Evolutionary conservation across 2,329 filamentous ascomycete species (phyloP).

Genomic region (Didymella sp.): DNA sequence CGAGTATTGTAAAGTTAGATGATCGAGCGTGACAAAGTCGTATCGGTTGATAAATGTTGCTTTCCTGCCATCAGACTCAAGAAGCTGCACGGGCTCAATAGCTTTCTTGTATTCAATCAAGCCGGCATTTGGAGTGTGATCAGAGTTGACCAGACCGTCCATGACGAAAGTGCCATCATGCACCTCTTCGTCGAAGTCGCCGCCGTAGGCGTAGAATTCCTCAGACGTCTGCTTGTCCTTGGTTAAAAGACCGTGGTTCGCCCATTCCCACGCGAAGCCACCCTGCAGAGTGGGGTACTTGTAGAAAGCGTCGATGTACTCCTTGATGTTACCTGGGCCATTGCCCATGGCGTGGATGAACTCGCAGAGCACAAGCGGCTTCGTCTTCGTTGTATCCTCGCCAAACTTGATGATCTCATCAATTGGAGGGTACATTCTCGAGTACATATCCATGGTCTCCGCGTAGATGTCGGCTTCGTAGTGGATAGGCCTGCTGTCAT

Average conservation of each 20-base stretch:
- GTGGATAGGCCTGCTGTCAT: slow-evolving; percentile 67
- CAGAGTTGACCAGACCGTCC: slow-evolving; percentile 53
- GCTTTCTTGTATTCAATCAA: slow-evolving; percentile 55
- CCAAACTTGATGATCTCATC: slow-evolving; percentile 59
- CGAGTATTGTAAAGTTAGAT: slow-evolving; percentile 35
- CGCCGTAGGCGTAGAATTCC: slow-evolving; percentile 53
- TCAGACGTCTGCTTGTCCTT: slow-evolving; percentile 50
- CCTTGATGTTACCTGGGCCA: slow-evolving; percentile 71
- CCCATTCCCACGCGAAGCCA: slow-evolving; percentile 60
- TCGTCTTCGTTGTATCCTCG: slow-evolving; percentile 48
- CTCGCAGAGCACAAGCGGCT: slow-evolving; percentile 66
- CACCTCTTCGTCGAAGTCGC: slow-evolving; percentile 53
- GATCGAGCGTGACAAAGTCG: slow-evolving; percentile 50
- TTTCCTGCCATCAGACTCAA: slow-evolving; percentile 30
- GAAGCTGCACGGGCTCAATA: slow-evolving; percentile 52
- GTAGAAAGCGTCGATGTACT: slow-evolving; percentile 71
- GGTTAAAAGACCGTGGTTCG: slow-evolving; percentile 54
- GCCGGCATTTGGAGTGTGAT: slow-evolving; percentile 52
- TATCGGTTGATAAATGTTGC: slow-evolving; percentile 44
- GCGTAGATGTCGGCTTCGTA: slow-evolving; percentile 71
- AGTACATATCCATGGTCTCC: slow-evolving; percentile 69
- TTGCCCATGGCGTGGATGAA: slow-evolving; percentile 74
- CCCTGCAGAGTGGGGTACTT: slow-evolving; percentile 68
- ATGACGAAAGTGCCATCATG: slow-evolving; percentile 56
- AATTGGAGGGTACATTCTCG: slow-evolving; percentile 69